These are phyloP conservation scores for Verticillium longisporum DNA, from an alignment of 2,329 filamentous ascomycete genomes.

Conservation along the genomic window DNA sequence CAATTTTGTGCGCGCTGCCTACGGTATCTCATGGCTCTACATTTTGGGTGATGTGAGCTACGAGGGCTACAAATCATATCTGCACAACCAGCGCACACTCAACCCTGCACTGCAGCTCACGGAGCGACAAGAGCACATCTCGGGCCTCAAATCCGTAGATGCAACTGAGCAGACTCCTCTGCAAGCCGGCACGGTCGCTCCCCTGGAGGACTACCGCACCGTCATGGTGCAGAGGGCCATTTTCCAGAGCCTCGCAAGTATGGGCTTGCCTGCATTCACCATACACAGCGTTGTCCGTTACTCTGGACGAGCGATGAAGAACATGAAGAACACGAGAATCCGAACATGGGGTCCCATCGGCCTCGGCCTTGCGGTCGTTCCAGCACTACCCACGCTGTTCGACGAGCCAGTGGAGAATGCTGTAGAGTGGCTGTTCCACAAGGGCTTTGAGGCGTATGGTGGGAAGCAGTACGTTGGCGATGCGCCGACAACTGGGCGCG, in stretches of 20 bases:
- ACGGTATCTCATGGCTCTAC: slow-evolving; percentile 89
- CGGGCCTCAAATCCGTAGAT: slow-evolving; percentile 32
- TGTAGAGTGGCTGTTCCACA: slow-evolving; percentile 86
- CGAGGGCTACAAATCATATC: slow-evolving; percentile 93
- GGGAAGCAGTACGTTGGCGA: slow-evolving; percentile 51
- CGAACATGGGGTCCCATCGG: slow-evolving; percentile 90
- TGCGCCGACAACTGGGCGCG: slow-evolving; percentile 46
- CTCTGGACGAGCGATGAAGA: slow-evolving; percentile 78
- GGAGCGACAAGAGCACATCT: slow-evolving; percentile 38
- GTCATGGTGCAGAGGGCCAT: slow-evolving; percentile 88
- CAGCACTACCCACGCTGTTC: slow-evolving; percentile 76
- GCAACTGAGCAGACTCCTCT: slow-evolving; percentile 7
- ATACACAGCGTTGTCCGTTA: slow-evolving; percentile 92
- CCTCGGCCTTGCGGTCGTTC: slow-evolving; percentile 69
- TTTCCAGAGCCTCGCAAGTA: slow-evolving; percentile 85
- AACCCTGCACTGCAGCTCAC: slow-evolving; percentile 59
- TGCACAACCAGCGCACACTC: slow-evolving; percentile 70
- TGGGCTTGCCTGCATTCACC: slow-evolving; percentile 90
- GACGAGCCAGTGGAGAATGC: slow-evolving; percentile 89
- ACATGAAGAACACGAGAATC: slow-evolving; percentile 66
- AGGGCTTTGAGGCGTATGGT: slow-evolving; percentile 67
- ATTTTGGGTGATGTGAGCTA: slow-evolving; percentile 83
- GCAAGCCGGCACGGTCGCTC: slow-evolving; percentile 42
- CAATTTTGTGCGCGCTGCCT: slow-evolving; percentile 71
- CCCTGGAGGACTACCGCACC: slow-evolving; percentile 82